Percentiles rank a stretch among this genome's conserved stretches.
Evolutionary conservation across 306 rosid species (phyloP).

Genomic region (Geum urbanum): DNA sequence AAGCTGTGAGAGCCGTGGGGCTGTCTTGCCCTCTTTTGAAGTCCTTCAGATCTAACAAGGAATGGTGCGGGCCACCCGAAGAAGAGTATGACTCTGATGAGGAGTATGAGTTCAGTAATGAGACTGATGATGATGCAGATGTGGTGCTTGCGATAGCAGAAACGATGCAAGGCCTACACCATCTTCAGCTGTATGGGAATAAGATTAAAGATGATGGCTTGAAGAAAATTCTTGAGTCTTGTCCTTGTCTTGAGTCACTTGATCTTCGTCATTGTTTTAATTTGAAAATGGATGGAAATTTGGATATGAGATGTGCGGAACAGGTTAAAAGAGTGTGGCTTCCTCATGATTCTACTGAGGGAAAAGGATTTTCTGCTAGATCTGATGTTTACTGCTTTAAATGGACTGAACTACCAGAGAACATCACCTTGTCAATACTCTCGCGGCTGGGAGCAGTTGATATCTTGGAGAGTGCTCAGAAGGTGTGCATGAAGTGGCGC

Average conservation of each 20-base stretch:
- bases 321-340: conserved; percentile 38
- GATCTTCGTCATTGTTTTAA: conserved; percentile 55
- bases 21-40: not conserved
- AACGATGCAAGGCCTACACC: conserved; percentile 43
- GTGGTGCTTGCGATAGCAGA: conserved; percentile 42
- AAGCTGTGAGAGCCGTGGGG: not conserved
- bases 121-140: conserved; percentile 36
- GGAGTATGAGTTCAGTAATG: no score
- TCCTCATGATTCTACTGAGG: conserved; percentile 41
- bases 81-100: no score
- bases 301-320: conserved; percentile 41
- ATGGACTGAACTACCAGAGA: conserved; percentile 52
- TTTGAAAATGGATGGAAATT: conserved; percentile 30
- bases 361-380: not conserved
- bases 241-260: conserved; percentile 63
- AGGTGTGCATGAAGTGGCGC: conserved; percentile 49
- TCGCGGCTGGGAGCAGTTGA: conserved; percentile 40
- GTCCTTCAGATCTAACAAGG: not conserved
- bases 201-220: conserved; percentile 48
- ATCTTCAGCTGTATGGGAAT: conserved; percentile 57
- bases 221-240: conserved; percentile 51
- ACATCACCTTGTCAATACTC: conserved; percentile 35
- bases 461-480: conserved; percentile 27
- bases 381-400: conserved; percentile 5
- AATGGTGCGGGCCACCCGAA: not conserved